Evolutionary conservation across 192 early-diverging fungal genomes (phyloP), one percentile per base, ranked within the genome.

Genomic region (Backusella westeae): DNA sequence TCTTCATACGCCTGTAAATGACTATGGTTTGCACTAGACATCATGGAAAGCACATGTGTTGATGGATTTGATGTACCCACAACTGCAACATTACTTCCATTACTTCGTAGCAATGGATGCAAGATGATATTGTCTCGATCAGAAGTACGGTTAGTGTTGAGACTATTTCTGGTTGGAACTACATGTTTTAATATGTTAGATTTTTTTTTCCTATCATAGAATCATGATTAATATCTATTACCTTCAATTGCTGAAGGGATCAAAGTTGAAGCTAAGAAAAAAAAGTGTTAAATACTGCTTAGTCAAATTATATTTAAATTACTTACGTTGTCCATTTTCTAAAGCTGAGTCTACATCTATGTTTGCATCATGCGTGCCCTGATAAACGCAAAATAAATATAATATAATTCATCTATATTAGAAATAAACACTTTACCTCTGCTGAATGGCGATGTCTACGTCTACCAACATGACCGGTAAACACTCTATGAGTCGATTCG

Each of bases 1-100:
- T 91, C 89, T 71, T 91, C 90, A 49, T 91, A 87, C 19, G 88
- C 83, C 26, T 90, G 87, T 77, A 84, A 83, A 63, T 91, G 86
- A 41, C 81, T 75, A 49, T 44, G 21, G 82, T 82, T 67, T 93
- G 92, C 75, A 36, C 90, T 86, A 4, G 71, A 74, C 12, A 87
- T 78, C n/a, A 77, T 83, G 44, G 87, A 85, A 8, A 85, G 82
- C 1, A 23, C 68, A 69, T 35, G 68, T n/a, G 68, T 39, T 63
- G 38, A 69, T 38, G 39, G 70, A 21, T 17, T 41, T 39, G 23
- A 7, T 63, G 56, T 29, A 8, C 56, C 56, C 56, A 63, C 56
- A 63, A 63, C 56, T 63, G 56, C 56, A 63, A 63, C 8, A 63
- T 29, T 23, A 63, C 23, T 49, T 12, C 39, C 70, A 2, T 41